Percentiles rank a stretch among this genome's conserved stretches.
Evolutionary conservation across 192 early-diverging fungal species (phyloP).

Genomic region (Coemansia sp.): DNA sequence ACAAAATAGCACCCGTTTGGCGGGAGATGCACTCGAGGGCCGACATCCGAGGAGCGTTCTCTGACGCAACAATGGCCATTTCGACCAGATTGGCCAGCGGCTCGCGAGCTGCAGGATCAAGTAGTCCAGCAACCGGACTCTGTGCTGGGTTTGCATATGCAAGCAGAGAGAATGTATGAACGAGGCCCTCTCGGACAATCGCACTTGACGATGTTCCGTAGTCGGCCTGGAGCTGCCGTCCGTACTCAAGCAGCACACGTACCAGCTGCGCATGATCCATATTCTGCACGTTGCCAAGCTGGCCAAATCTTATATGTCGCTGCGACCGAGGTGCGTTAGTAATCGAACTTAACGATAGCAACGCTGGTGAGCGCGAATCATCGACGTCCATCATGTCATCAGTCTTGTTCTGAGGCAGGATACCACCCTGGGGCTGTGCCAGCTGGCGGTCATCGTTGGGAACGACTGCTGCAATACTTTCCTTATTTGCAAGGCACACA

Average conservation of each 20-base stretch:
- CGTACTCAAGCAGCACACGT: constrained; percentile 49
- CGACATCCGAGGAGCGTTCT: constrained; percentile 57
- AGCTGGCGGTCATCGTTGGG: constrained; percentile 34
- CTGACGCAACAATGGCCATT: constrained; percentile 62
- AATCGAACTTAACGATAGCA: constrained; percentile 32
- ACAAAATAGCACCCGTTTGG: constrained; percentile 35
- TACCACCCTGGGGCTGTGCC: constrained; percentile 10
- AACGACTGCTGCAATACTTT: constrained; percentile 31
- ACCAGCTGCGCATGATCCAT: constrained; percentile 41
- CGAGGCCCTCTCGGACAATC: constrained; percentile 47
- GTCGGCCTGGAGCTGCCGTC: constrained; percentile 58
- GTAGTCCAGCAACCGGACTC: constrained; percentile 52
- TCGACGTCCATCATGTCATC: constrained; percentile 56
- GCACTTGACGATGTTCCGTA: constrained; percentile 48
- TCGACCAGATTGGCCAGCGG: constrained; percentile 66
- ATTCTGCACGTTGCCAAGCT: constrained; percentile 21
- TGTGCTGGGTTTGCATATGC: constrained; percentile 63
- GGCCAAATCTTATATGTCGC: constrained; percentile 17
- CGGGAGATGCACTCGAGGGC: constrained; percentile 55
- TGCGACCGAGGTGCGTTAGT: constrained; percentile 33
- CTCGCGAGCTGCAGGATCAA: constrained; percentile 56
- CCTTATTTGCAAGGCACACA: constrained; percentile 52
- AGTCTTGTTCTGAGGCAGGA: background rate
- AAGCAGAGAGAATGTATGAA: constrained; percentile 69
- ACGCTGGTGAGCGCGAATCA: constrained; percentile 28